These are phyloP conservation scores for Pachysandra terminalis DNA, from an alignment of 164 flowering plant species.

Conservation along the genomic window DNA sequence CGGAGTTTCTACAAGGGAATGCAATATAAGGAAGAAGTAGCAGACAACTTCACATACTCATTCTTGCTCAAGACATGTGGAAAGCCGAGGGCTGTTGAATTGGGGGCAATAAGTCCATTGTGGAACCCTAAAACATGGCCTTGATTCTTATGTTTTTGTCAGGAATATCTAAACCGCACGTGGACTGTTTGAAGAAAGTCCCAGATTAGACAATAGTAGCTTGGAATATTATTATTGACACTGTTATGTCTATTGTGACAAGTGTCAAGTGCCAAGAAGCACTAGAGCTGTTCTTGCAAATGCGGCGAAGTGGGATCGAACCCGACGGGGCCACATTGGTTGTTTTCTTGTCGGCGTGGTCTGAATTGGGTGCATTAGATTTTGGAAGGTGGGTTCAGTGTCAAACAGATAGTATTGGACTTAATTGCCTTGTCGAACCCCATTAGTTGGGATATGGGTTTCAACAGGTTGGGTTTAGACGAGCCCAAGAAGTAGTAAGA, in stretches of 20 bases:
- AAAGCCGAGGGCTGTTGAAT: constrained; percentile 23
- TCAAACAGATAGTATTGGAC: constrained; percentile 8
- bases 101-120: constrained; percentile 51
- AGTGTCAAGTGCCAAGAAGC: too few relatives aligned
- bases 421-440: constrained; percentile 10
- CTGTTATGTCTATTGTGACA: too few relatives aligned
- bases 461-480: too few relatives aligned
- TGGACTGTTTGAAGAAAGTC: constrained; percentile 43
- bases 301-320: too few relatives aligned
- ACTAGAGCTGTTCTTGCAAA: too few relatives aligned
- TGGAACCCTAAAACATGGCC: constrained; percentile 32
- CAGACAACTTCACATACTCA: too few relatives aligned
- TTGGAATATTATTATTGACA: constrained; percentile 57
- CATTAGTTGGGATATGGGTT: too few relatives aligned
- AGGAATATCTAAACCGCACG: constrained; percentile 36
- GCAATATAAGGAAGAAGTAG: too few relatives aligned
- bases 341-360: constrained; percentile 40
- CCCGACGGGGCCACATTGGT: constrained; percentile 51
- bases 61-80: too few relatives aligned
- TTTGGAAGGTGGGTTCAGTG: constrained; percentile 53
- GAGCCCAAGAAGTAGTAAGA: too few relatives aligned
- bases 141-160: constrained; percentile 44
- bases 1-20: constrained; percentile 41
- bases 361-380: constrained; percentile 40
- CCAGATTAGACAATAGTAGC: constrained; percentile 59